Percentiles rank a stretch among this genome's conserved stretches.
These are phyloP conservation scores for Carex sylvatica DNA, from an alignment of 202 grass and related monocot genomes.

Conservation along the genomic window DNA sequence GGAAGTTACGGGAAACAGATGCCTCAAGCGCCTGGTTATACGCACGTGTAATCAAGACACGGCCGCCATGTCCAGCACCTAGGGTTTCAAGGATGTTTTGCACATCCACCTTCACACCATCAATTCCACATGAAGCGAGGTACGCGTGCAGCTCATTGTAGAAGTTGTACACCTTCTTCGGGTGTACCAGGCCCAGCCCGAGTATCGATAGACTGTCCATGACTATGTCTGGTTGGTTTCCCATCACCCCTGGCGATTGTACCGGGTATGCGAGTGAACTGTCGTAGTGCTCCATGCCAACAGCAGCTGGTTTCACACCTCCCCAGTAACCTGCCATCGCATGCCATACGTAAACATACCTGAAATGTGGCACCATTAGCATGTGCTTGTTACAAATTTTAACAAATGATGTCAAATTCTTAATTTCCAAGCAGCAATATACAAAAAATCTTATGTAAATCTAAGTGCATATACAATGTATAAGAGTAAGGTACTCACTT, in stretches of 20 bases:
- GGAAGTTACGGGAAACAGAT: slow-evolving; percentile 51
- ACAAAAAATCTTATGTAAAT: neutral
- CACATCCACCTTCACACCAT: slow-evolving; percentile 90
- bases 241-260: slow-evolving; percentile 60
- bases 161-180: slow-evolving; percentile 40
- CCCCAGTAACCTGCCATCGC: slow-evolving; percentile 88
- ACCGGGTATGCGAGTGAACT: slow-evolving; percentile 50
- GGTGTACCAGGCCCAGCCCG: slow-evolving; percentile 70
- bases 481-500: slow-evolving; percentile 18
- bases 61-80: slow-evolving; percentile 59
- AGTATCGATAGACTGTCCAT: slow-evolving; percentile 68
- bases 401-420: neutral
- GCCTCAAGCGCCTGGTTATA: slow-evolving; percentile 77
- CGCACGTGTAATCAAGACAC: slow-evolving; percentile 45
- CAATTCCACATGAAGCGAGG: slow-evolving; percentile 53
- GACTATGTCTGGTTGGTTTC: slow-evolving; percentile 78
- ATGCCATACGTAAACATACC: slow-evolving; percentile 77
- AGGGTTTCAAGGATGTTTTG: slow-evolving; percentile 87
- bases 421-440: neutral
- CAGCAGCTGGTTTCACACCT: slow-evolving; percentile 51
- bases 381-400: neutral
- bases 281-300: slow-evolving; percentile 57
- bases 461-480: neutral
- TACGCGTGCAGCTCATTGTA: slow-evolving; percentile 76
- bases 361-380: slow-evolving; percentile 11